These are phyloP conservation scores for Fistulina hepatica DNA, from an alignment of 1,284 basidiomycete genomes.

Conservation along the genomic window DNA sequence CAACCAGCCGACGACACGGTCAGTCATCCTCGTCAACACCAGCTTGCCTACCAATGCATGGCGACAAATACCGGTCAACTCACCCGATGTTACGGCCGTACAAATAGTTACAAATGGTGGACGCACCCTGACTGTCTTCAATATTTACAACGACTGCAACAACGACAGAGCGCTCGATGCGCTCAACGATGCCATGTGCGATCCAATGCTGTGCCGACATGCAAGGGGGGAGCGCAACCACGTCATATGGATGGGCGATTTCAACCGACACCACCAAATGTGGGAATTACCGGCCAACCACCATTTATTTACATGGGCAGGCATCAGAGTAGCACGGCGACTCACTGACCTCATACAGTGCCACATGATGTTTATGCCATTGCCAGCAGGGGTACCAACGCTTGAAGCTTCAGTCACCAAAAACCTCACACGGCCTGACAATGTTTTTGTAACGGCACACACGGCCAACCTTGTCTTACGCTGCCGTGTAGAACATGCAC, in stretches of 20 bases:
- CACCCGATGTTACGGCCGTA: constrained; percentile 22
- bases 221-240: constrained; percentile 4
- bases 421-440: constrained; percentile 24
- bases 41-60: constrained; percentile 19
- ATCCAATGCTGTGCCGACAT: neutral
- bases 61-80: constrained; percentile 15
- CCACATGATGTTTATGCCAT: constrained; percentile 19
- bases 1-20: constrained; percentile 10
- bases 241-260: constrained; percentile 33
- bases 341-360: constrained; percentile 18
- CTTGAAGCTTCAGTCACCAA: constrained; percentile 15
- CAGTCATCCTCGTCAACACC: constrained; percentile 22
- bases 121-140: constrained; percentile 20
- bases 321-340: constrained; percentile 5
- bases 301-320: constrained; percentile 25
- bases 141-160: constrained; percentile 27
- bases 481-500: constrained; percentile 15
- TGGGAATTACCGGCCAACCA: constrained; percentile 34
- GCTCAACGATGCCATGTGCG: constrained; percentile 4
- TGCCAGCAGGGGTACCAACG: constrained; percentile 22
- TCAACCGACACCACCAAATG: constrained; percentile 38
- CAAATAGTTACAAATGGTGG: constrained; percentile 10
- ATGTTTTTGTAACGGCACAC: constrained; percentile 20
- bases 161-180: constrained; percentile 15
- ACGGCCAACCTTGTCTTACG: constrained; percentile 11